Conservation (phyloP, 2,329 filamentous ascomycete genomes). For the Neurospora crassa region DNA sequence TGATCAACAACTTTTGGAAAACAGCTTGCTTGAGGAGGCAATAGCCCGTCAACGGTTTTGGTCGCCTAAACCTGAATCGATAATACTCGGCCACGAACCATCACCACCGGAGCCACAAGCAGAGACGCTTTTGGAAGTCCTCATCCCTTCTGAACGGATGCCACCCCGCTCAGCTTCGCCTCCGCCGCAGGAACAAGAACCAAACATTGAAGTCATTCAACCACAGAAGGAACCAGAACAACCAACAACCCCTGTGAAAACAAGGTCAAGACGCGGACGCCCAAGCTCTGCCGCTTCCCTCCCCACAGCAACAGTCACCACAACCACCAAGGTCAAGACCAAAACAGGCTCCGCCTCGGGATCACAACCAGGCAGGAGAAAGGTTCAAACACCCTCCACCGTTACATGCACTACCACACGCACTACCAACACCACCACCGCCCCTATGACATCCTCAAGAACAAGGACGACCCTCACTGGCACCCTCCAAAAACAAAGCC, state of each 20-base stretch:
- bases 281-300: not conserved
- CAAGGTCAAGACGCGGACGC: not conserved
- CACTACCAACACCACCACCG: conserved; percentile 1
- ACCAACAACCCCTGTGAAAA: not conserved
- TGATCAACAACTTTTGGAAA: not conserved
- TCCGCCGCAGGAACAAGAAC: not conserved
- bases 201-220: not conserved
- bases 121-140: not conserved
- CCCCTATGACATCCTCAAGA: not conserved
- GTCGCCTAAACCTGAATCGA: not conserved
- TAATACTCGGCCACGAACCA: not conserved
- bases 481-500: not conserved
- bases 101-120: not conserved
- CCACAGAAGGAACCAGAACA: not conserved
- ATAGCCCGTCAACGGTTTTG: not conserved
- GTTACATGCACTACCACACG: not conserved
- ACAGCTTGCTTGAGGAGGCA: not conserved
- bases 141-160: not conserved
- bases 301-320: not conserved
- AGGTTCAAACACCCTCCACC: not conserved
- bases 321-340: not conserved
- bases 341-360: not conserved
- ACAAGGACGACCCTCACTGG: not conserved
- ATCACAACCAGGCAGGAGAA: not conserved
- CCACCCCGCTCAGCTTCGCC: not conserved